Conservation (phyloP, 352 stramenopile genomes). For the Phytophthora agathidicida region DNA sequence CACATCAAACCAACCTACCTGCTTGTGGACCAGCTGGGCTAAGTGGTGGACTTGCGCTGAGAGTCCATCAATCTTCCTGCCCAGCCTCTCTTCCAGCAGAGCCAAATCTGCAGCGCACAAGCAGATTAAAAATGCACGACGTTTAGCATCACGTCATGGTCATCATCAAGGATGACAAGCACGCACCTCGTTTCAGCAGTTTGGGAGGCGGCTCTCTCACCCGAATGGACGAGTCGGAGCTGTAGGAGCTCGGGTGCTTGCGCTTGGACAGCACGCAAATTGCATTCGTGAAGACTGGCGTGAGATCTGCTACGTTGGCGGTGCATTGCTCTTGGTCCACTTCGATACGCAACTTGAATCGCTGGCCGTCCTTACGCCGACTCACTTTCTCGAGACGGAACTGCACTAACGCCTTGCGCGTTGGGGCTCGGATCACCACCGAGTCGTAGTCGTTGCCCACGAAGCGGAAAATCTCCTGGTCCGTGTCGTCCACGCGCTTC, state of each 20-base stretch:
- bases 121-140: neutral
- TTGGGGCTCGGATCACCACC: slow-evolving; percentile 69
- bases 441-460: slow-evolving; percentile 88
- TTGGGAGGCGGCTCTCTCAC: slow-evolving; percentile 63
- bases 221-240: slow-evolving; percentile 48
- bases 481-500: slow-evolving; percentile 82
- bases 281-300: slow-evolving; percentile 83
- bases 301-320: slow-evolving; percentile 77
- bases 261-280: slow-evolving; percentile 90
- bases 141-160: neutral
- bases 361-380: slow-evolving; percentile 81
- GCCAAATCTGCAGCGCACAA: slow-evolving; percentile 52
- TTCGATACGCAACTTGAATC: slow-evolving; percentile 87
- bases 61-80: slow-evolving; percentile 57
- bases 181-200: slow-evolving; percentile 63
- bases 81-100: slow-evolving; percentile 64
- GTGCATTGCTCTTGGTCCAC: slow-evolving; percentile 87
- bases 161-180: neutral
- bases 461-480: slow-evolving; percentile 89
- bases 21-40: slow-evolving; percentile 66
- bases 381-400: slow-evolving; percentile 90
- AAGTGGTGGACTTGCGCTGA: slow-evolving; percentile 60
- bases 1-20: slow-evolving; percentile 33
- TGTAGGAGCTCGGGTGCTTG: slow-evolving; percentile 65
- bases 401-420: slow-evolving; percentile 71